These are phyloP conservation scores for Marchantia paleacea DNA, from an alignment of 225 moss, liverwort and hornwort genomes.

Conservation along the genomic window DNA sequence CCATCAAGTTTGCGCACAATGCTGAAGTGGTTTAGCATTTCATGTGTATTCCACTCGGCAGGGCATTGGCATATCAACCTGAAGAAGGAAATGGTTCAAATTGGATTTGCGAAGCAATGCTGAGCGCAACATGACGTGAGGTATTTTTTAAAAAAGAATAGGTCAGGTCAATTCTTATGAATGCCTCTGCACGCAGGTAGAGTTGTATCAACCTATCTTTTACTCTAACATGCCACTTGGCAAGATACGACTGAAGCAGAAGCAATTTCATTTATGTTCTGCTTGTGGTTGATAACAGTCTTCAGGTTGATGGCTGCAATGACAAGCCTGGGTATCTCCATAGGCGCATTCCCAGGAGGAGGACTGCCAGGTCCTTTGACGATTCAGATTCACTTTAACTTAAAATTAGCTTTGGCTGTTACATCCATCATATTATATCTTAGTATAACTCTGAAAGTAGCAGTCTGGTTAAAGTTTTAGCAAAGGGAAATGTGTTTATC, in stretches of 20 bases:
- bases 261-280: conserved; percentile 85
- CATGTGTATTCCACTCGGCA: conserved; percentile 84
- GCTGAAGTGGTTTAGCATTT: conserved; percentile 91
- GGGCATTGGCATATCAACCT: conserved; percentile 93
- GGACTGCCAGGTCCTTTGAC: conserved; percentile 67
- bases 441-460: background rate
- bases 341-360: conserved; percentile 57
- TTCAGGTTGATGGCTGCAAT: conserved; percentile 95
- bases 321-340: conserved; percentile 67
- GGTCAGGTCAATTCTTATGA: too few species aligned
- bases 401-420: too few species aligned
- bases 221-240: conserved; percentile 87
- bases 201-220: background rate
- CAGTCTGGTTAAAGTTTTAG: too few species aligned
- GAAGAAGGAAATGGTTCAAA: background rate
- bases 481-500: too few species aligned
- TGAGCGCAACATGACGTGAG: background rate
- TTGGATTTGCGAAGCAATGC: background rate
- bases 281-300: conserved; percentile 85
- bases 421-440: background rate
- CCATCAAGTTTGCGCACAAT: conserved; percentile 91
- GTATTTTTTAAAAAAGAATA: background rate
- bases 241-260: conserved; percentile 85
- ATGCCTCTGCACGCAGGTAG: too few species aligned
- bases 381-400: conserved; percentile 73